phyloP scores from a whole-genome alignment of 2,329 filamentous ascomycete species.

The Diaporthe velutina region DNA sequence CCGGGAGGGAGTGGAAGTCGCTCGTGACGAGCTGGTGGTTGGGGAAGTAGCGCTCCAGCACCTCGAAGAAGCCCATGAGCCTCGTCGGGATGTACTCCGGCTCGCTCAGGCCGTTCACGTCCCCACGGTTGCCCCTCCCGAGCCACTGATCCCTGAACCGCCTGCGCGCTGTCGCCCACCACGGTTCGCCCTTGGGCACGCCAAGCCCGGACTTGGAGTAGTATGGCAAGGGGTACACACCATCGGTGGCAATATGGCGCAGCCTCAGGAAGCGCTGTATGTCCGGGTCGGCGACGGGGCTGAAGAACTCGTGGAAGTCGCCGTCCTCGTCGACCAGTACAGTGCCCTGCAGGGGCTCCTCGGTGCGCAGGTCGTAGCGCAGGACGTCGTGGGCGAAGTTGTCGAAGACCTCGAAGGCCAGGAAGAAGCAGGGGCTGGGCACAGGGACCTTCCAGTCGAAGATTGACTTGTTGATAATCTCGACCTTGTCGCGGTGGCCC shows the following conservation, averaged over 20 bases:
- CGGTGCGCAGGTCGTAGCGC: slow-evolving; percentile 87
- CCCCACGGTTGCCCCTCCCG: slow-evolving; percentile 62
- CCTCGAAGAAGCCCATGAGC: slow-evolving; percentile 96
- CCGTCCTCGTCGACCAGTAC: slow-evolving; percentile 88
- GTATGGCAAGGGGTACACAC: slow-evolving; percentile 74
- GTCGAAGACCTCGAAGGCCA: slow-evolving; percentile 98
- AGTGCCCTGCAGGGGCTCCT: slow-evolving; percentile 86
- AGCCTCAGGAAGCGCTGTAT: slow-evolving; percentile 86
- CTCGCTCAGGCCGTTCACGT: slow-evolving; percentile 78
- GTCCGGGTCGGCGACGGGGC: slow-evolving; percentile 78
- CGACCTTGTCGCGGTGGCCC: slow-evolving; percentile 86
- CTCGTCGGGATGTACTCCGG: slow-evolving; percentile 96
- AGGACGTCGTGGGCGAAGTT: slow-evolving; percentile 97
- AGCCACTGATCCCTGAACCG: slow-evolving; percentile 4
- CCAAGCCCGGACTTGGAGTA: slow-evolving; percentile 47
- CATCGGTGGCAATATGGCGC: slow-evolving; percentile 80
- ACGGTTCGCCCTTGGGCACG: slow-evolving; percentile 34
- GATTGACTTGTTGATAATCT: slow-evolving; percentile 94
- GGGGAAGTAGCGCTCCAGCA: slow-evolving; percentile 89
- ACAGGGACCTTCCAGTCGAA: slow-evolving; percentile 94
- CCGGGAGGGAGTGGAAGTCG: slow-evolving; percentile 89
- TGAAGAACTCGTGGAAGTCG: slow-evolving; percentile 97
- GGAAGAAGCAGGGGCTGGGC: slow-evolving; percentile 95
- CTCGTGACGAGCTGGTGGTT: slow-evolving; percentile 89
- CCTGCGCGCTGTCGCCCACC: slow-evolving; percentile 22